Conservation (phyloP, 108 stramenopile genomes). For the Parietichytrium sp. region DNA sequence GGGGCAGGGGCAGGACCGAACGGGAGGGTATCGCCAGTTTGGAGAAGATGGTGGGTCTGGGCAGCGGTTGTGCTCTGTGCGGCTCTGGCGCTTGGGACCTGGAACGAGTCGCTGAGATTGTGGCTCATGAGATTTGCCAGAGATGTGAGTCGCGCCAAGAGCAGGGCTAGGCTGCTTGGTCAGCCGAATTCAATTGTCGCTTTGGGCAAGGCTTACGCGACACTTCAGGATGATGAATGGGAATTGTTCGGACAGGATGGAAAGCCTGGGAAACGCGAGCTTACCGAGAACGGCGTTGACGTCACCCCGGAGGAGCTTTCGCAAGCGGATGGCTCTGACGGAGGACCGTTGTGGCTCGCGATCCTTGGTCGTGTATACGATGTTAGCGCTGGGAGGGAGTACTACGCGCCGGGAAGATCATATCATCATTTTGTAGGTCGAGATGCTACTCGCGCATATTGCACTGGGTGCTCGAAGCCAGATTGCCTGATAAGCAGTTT, state of each 20-base stretch:
- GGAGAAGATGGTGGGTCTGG: no score
- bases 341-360: background rate
- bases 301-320: background rate
- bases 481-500: background rate
- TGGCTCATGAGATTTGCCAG: background rate
- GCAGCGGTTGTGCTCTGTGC: no score
- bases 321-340: background rate
- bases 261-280: background rate
- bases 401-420: slow-evolving; percentile 1
- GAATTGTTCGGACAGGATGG: background rate
- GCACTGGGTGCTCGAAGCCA: background rate
- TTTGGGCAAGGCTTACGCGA: background rate
- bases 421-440: slow-evolving; percentile 22
- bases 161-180: background rate
- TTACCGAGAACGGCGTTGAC: background rate
- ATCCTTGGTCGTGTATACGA: slow-evolving; percentile 36
- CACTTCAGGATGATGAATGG: background rate
- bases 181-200: background rate
- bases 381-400: background rate
- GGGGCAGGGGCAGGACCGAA: no score
- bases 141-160: background rate
- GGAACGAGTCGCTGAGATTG: no score
- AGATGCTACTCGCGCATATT: slow-evolving; percentile 30
- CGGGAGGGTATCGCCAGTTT: no score
- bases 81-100: no score